Evolutionary conservation across 2,329 filamentous ascomycete species (phyloP), one percentile per base, ranked within the genome.

Genomic region (Aureobasidium sp.): DNA sequence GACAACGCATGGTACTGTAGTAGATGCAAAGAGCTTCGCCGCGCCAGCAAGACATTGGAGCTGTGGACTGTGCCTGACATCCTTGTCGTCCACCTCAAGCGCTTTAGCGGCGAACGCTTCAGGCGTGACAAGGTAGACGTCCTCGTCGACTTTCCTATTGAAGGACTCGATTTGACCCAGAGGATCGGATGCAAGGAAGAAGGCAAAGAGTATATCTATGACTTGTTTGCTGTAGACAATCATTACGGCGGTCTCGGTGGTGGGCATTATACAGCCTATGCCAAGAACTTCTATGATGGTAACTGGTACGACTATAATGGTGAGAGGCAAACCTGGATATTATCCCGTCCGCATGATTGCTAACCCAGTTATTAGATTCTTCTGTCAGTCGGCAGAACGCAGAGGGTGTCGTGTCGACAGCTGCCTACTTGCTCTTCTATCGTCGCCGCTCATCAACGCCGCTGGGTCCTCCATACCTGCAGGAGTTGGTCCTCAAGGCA

Each of bases 1-100:
- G 89, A 95, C 71, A 95, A 99, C 72, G 93, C 91, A 64, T 99
- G 94, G 94, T 97, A 95, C 73, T 99, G 94, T 71, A 93, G 91
- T 62, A 85, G 91, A 34, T 99, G 94, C 81, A 97, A 97, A 74
- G 90, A 96, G 69, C 88, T 96, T 70, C 86, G 91, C 17, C 87
- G 91, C 64, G 94, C 94, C 23, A 92, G 88, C 76, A 99, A 99
- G 79, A 97, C 94, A 70, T 91, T 99, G 59, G 92, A 97, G 71
- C 84, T 99, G 20, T 99, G 94, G 94, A 97, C 93, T 71, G 88
- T 90, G 2, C 94, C 94, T 0, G 94, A 99, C 73, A 95, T 97
- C 64, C 82, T 99, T 17, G 88, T 97, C 47, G 88, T 97, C 65
- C 94, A 99, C 72, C 81, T 99, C 55, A 99, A 99, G 80, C 86